Base-by-base conservation (phyloP, 1,284 basidiomycete species). In the Puccinia hordei region DNA sequence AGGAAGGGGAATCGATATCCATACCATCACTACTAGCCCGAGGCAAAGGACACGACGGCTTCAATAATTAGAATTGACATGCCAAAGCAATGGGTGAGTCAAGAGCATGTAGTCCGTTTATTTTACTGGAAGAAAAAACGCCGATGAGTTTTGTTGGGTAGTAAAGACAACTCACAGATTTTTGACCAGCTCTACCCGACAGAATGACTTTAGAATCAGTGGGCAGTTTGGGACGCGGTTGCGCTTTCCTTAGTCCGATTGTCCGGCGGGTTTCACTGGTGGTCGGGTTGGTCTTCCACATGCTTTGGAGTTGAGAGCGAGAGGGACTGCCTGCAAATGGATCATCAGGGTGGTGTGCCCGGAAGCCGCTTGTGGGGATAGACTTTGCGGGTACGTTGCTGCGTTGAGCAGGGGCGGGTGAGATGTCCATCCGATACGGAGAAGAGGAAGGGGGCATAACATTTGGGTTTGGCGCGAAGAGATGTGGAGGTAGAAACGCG, bases 371-470 rank as follows among this genome's bases (percentile, higher is more conserved):
- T 55, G 30, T 30, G 30, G 15, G 65, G 22, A 19, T 51, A n/a
- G 33, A 44, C 15, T 35, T n/a, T 35, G 12, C 15, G n/a, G 51
- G 53, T 35, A 38, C 24, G n/a, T 27, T 57, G 46, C 33, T 35
- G 24, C 57, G 73, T 63, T 17, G 44, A 35, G 41, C 17, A 9
- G 53, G 49, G 15, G 76, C 65, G 24, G 76, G 76, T 13, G 76
- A 78, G 24, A 78, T 78, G 55, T 78, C 76, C 76, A 78, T 78
- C 8, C 53, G 66, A 61, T 71, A 51, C 15, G 76, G 76, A 33
- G 76, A 78, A 44, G 76, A 78, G 22, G 76, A 78, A 12, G 76
- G 76, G 0, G 76, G 76, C 46, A 68, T 66, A 35, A 66, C 76
- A 35, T 78, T 57, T 13, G 76, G 76, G 55, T 78, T 78, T 22